These are phyloP conservation scores for Hibiscus syriacus DNA, from an alignment of 345 rosid genomes.

Conservation along the genomic window DNA sequence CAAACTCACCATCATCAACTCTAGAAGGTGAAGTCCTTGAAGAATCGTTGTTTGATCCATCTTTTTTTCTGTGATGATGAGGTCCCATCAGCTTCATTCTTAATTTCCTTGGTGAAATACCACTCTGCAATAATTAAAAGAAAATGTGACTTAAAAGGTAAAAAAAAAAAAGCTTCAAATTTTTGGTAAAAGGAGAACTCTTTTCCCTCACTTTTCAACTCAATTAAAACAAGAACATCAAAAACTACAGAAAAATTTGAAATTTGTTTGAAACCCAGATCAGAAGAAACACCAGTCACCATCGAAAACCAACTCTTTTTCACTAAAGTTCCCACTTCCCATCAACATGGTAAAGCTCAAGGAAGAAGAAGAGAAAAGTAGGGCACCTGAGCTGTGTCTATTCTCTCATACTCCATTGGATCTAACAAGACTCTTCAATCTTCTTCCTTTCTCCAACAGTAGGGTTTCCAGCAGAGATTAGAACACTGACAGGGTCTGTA, in stretches of 20 bases:
- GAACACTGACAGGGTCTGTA: no score
- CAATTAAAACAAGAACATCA: no score
- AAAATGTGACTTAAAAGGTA: background rate
- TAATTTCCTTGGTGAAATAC: constrained; percentile 69
- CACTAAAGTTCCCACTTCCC: no score
- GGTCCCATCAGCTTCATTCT: constrained; percentile 85
- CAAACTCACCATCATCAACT: constrained; percentile 66
- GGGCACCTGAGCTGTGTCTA: constrained; percentile 74
- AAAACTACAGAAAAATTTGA: no score
- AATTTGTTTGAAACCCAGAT: constrained; percentile 8
- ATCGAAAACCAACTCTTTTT: background rate
- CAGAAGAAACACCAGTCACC: background rate
- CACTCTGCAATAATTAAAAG: constrained; percentile 39
- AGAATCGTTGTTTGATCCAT: constrained; percentile 68
- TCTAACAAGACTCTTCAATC: no score
- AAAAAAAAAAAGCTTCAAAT: background rate
- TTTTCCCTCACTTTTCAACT: background rate
- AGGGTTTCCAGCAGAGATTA: no score
- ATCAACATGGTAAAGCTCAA: background rate
- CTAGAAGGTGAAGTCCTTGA: constrained; percentile 91
- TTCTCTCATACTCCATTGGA: constrained; percentile 96
- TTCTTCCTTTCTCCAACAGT: background rate
- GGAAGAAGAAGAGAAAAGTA: background rate
- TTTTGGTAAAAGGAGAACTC: background rate
- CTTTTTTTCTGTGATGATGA: constrained; percentile 52